These are phyloP conservation scores for Hordeum pubiflorum DNA, from an alignment of 202 grass and related monocot species.

Conservation along the genomic window DNA sequence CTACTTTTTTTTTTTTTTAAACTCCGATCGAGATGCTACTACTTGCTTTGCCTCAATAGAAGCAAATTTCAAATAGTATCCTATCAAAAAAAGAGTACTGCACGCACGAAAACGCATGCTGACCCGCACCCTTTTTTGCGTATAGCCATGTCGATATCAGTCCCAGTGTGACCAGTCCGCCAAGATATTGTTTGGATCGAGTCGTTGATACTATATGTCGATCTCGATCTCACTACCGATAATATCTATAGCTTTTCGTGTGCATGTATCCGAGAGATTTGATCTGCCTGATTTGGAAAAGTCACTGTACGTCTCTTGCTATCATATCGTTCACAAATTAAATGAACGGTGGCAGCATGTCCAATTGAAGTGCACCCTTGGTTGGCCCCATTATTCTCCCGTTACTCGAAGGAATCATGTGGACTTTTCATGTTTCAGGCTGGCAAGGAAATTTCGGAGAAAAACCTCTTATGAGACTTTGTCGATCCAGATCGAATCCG, in stretches of 20 bases:
- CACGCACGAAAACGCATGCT: background rate
- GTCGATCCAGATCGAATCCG: no score
- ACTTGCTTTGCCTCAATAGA: background rate
- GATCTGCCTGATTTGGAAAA: background rate
- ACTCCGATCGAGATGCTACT: no score
- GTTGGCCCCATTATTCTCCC: background rate
- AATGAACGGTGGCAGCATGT: background rate
- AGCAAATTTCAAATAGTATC: background rate
- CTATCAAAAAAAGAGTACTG: no score
- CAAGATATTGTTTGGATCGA: background rate
- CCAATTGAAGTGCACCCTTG: background rate
- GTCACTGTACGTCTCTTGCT: background rate
- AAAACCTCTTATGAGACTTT: no score
- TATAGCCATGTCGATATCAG: no score
- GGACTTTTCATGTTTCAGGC: background rate
- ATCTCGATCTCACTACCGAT: background rate
- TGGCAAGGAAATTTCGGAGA: background rate
- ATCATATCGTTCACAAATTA: background rate
- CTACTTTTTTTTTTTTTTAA: no score
- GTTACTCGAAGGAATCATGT: background rate
- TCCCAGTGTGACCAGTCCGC: background rate
- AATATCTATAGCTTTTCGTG: background rate
- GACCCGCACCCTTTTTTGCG: no score
- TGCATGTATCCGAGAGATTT: background rate
- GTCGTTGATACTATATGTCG: background rate